Evolutionary conservation across 1,284 basidiomycete species (phyloP), one percentile per base, ranked within the genome.

Genomic region (Hortiboletus rubellus): DNA sequence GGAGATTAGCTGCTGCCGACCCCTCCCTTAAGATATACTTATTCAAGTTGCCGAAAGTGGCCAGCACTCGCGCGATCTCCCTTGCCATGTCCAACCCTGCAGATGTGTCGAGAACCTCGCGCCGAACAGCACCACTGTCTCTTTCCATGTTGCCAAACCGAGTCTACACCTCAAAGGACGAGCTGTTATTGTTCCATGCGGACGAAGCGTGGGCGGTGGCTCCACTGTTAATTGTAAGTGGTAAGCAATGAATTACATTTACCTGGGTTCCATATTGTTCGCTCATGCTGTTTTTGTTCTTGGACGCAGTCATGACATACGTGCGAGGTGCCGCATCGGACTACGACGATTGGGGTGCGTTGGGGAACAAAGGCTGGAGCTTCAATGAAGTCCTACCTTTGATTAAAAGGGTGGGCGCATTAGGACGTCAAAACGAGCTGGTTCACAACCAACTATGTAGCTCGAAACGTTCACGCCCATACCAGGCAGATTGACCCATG

Each of bases 341-440:
- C 63, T 85, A 79, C 53, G 81, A 85, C 49, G 82, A 79, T 50
- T 85, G 83, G 83, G 77, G 78, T 57, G 60, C 72, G 2, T 68
- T 81, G 24, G 73, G 74, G 0, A 85, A 86, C 59, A 67, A 74
- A 17, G 84, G 83, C 2, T 86, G 84, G 84, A 75, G 80, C 14
- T 80, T 63, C 27, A 24, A 36, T 14, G 51, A 66, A 27, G 1
- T 85, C 14, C 77, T 84, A 18, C 82, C 85, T 0, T 67, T 84
- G 5, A 60, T 85, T 30, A 77, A 73, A 59, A 82, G 84, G 75
- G 83, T 82, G 40, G 24, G 8, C 3, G 7, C 8, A 0, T 18
- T 12, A 17, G 7, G 10, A 31, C 4, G 2, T 14, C 22, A 30
- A 14, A 3, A 14, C 9, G 24, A 18, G 15, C 22, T 33, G 17